Evolutionary conservation across 495 filamentous ascomycete species (phyloP).

Genomic region (Neurospora discreta): DNA sequence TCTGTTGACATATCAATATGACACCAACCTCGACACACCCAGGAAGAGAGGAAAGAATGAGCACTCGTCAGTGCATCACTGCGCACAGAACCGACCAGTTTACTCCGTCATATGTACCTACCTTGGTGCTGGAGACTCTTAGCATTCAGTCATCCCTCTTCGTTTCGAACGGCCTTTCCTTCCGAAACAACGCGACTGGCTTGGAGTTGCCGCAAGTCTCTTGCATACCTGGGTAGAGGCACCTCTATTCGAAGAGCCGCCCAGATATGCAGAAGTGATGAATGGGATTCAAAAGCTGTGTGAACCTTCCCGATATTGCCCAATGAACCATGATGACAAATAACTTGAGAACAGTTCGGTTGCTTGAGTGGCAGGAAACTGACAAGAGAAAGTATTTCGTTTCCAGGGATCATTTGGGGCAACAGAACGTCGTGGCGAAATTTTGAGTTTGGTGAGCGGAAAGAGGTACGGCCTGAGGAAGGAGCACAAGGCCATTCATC

Average conservation of each 20-base stretch:
- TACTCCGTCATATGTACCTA: neutral
- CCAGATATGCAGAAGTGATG: too few relatives aligned
- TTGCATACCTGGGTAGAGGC: neutral
- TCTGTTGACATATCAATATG: neutral
- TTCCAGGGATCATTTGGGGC: neutral
- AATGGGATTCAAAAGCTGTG: neutral
- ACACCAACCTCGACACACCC: neutral
- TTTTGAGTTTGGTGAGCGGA: neutral
- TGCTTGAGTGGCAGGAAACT: neutral
- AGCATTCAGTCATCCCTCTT: neutral
- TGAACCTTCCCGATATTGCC: neutral
- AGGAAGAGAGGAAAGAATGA: neutral
- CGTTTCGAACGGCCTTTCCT: too few relatives aligned
- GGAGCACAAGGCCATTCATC: neutral
- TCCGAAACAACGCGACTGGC: neutral
- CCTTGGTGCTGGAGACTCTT: neutral
- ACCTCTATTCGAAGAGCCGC: too few relatives aligned
- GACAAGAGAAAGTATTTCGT: neutral
- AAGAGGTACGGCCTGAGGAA: neutral
- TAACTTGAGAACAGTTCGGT: too few relatives aligned
- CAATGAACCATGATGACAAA: too few relatives aligned
- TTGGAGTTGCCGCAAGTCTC: neutral
- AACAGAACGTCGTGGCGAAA: neutral
- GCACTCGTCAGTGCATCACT: neutral
- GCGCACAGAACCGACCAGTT: neutral